A percentile compares a stretch with the other conserved stretches of the same genome.
Conservation (phyloP, 2,329 filamentous ascomycete genomes). For the Sporothrix pallida region DNA sequence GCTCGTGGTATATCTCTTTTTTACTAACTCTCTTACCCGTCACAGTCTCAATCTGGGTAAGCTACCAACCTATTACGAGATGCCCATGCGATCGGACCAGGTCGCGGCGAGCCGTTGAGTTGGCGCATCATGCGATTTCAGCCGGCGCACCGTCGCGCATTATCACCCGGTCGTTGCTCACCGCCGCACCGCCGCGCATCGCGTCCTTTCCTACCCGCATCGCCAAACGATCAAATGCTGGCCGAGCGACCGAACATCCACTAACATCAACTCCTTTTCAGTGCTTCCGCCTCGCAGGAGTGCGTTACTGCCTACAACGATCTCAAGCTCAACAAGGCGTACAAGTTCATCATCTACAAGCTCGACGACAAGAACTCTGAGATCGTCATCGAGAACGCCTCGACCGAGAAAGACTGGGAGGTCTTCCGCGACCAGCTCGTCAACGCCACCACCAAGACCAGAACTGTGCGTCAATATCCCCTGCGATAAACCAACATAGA, state of each 20-base stretch:
- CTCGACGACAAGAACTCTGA: slow-evolving; percentile 81
- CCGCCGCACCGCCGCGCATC: background rate
- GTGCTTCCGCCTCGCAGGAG: slow-evolving; percentile 71
- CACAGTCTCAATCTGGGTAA: slow-evolving; percentile 72
- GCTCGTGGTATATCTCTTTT: background rate
- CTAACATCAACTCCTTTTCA: slow-evolving; percentile 46
- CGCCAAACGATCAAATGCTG: background rate
- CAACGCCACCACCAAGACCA: slow-evolving; percentile 73
- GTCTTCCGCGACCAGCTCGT: slow-evolving; percentile 77
- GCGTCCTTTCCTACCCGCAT: background rate
- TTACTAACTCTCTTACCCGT: background rate
- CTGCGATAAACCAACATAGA: background rate
- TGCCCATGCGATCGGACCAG: background rate
- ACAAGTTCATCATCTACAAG: slow-evolving; percentile 89
- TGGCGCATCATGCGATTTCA: background rate
- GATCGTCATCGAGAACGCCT: slow-evolving; percentile 79
- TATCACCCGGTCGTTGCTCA: background rate
- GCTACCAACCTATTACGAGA: background rate
- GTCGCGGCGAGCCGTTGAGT: background rate
- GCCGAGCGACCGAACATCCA: background rate
- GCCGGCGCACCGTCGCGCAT: background rate
- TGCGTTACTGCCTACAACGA: slow-evolving; percentile 78
- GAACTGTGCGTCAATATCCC: slow-evolving; percentile 58
- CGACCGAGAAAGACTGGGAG: slow-evolving; percentile 70
- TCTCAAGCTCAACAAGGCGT: slow-evolving; percentile 79